phyloP scores from a whole-genome alignment of 176 grass and related monocot genomes.

The Aegilops longissima region DNA sequence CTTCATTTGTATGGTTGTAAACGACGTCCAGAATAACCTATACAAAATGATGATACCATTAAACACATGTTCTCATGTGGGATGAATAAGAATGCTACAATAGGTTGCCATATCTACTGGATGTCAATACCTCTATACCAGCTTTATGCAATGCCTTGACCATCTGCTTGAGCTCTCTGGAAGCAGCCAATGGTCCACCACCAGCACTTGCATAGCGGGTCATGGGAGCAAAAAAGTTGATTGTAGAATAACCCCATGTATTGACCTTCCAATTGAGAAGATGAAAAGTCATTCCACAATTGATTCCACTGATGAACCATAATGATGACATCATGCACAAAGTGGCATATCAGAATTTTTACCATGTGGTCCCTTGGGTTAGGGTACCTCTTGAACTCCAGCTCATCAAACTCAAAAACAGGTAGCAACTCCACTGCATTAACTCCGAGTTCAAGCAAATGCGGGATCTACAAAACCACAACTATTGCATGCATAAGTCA shows the following conservation, averaged over 20 bases:
- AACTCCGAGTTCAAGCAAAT: constrained; percentile 90
- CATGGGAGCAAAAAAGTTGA: constrained; percentile 99
- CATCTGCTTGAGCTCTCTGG: constrained; percentile 91
- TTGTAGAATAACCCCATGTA: constrained; percentile 98
- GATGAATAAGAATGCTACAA: not conserved
- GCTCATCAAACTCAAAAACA: constrained; percentile 96
- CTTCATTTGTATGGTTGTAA: constrained; percentile 99
- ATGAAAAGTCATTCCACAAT: constrained; percentile 23
- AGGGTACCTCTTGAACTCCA: constrained; percentile 81
- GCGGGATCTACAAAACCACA: constrained; percentile 77
- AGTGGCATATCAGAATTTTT: not conserved
- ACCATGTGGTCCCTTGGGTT: constrained; percentile 99
- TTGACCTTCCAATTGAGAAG: constrained; percentile 68
- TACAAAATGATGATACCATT: constrained; percentile 4
- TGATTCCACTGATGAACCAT: not conserved
- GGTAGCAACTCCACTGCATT: constrained; percentile 97
- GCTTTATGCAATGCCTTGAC: constrained; percentile 95
- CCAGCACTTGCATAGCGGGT: constrained; percentile 96
- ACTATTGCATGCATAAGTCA: constrained; percentile 37
- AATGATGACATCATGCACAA: not conserved
- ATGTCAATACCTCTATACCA: constrained; percentile 75
- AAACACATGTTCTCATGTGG: not conserved
- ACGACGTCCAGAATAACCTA: constrained; percentile 99
- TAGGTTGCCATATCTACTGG: not conserved
- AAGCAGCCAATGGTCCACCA: constrained; percentile 86